These are phyloP conservation scores for Podospora conica DNA, from an alignment of 495 filamentous ascomycete species.

Conservation along the genomic window DNA sequence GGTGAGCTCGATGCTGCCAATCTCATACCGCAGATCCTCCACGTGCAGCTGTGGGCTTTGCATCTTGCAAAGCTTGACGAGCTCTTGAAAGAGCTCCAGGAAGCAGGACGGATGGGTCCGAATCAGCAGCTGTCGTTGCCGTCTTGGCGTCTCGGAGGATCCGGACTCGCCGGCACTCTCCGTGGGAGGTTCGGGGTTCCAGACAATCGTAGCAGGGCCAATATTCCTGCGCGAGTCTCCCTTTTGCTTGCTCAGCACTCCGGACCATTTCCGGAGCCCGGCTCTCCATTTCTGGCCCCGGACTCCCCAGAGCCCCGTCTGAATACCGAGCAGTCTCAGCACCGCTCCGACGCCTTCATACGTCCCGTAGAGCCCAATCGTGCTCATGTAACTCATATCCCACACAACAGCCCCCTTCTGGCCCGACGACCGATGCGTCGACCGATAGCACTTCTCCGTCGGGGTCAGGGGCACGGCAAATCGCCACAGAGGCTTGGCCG, in stretches of 20 bases:
- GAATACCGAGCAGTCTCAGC: conserved; percentile 58
- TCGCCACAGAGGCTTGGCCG: conserved; percentile 75
- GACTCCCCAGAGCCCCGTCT: conserved; percentile 50
- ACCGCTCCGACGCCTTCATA: conserved; percentile 57
- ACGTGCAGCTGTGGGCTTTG: conserved; percentile 67
- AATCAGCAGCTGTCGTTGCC: conserved; percentile 59
- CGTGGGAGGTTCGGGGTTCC: conserved; percentile 40
- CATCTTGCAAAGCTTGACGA: conserved; percentile 62
- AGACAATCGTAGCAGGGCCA: conserved; percentile 72
- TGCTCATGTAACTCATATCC: conserved; percentile 95
- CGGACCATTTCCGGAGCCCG: conserved; percentile 63
- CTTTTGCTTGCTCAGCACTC: conserved; percentile 56
- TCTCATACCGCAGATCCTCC: conserved; percentile 90
- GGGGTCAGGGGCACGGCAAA: conserved; percentile 80
- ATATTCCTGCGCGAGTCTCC: conserved; percentile 52
- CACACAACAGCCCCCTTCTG: conserved; percentile 62
- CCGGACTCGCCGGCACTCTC: conserved; percentile 3
- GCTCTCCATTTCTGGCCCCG: conserved; percentile 67
- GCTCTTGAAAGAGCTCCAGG: conserved; percentile 70
- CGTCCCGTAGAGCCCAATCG: conserved; percentile 68
- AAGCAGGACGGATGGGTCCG: conserved; percentile 87
- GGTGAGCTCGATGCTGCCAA: conserved; percentile 85
- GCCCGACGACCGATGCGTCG: conserved; percentile 72
- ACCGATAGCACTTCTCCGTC: conserved; percentile 81
- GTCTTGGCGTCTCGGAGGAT: conserved; percentile 29